These are phyloP conservation scores for Didymella sp. DNA, from an alignment of 2,329 filamentous ascomycete genomes.

Conservation along the genomic window DNA sequence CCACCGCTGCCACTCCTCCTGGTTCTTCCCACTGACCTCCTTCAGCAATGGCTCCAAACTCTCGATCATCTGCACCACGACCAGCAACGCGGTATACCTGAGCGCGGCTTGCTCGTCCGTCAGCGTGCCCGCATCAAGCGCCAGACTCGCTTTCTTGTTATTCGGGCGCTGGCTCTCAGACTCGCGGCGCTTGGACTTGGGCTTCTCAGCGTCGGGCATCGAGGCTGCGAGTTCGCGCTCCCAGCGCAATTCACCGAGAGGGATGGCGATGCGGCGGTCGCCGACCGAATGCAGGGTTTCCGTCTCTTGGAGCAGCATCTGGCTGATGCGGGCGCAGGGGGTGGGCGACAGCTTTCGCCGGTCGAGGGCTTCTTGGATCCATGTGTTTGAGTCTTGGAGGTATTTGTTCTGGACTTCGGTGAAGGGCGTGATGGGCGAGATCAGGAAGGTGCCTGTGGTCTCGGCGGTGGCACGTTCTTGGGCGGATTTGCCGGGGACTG, in stretches of 20 bases:
- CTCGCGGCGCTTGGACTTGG: constrained; percentile 60
- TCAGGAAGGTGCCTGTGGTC: constrained; percentile 78
- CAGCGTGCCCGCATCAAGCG: constrained; percentile 59
- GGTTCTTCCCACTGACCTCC: constrained; percentile 82
- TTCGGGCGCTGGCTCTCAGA: constrained; percentile 53
- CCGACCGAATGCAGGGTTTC: constrained; percentile 73
- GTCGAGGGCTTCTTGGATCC: constrained; percentile 79
- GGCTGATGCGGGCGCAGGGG: constrained; percentile 78
- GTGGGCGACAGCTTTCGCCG: constrained; percentile 71
- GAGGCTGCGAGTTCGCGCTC: constrained; percentile 71
- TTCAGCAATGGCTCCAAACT: constrained; percentile 82
- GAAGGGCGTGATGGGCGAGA: constrained; percentile 83
- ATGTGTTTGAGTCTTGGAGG: constrained; percentile 81
- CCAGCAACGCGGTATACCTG: constrained; percentile 79
- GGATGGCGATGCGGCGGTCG: constrained; percentile 82
- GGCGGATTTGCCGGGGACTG: constrained; percentile 62
- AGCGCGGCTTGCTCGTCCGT: constrained; percentile 75
- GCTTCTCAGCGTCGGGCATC: constrained; percentile 16
- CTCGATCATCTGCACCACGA: constrained; percentile 83
- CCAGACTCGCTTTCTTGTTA: constrained; percentile 41
- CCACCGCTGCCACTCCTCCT: constrained; percentile 93
- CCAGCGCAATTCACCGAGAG: constrained; percentile 84
- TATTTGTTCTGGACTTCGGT: constrained; percentile 81
- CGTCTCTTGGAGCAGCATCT: constrained; percentile 81
- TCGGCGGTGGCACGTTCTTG: constrained; percentile 70